Evolutionary conservation across 2,329 filamentous ascomycete species (phyloP).

Genomic region (Neonectria neomacrospora): DNA sequence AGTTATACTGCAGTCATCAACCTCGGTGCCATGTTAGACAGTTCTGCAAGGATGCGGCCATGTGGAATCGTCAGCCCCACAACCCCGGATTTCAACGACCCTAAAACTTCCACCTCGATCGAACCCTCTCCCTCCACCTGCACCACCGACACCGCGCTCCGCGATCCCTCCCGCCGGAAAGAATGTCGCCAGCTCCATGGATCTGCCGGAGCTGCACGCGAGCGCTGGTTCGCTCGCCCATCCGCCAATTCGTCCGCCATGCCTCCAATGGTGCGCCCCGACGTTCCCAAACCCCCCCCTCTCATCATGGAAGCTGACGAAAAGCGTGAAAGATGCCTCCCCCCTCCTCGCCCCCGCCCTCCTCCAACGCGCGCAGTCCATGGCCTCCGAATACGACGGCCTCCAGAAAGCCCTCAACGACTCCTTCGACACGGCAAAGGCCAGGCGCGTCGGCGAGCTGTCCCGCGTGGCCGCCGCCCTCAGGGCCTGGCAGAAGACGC

Average conservation of each 20-base stretch:
- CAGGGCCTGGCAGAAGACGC: constrained; percentile 67
- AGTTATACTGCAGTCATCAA: neutral
- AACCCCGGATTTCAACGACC: neutral
- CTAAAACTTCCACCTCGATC: constrained; percentile 34
- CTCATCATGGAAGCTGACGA: neutral
- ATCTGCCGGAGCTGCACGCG: constrained; percentile 51
- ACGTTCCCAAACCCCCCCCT: no score
- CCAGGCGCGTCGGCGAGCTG: constrained; percentile 71
- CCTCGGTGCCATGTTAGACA: neutral
- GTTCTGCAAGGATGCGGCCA: neutral
- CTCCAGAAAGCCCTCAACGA: constrained; percentile 63
- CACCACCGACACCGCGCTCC: constrained; percentile 7
- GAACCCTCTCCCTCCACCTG: neutral
- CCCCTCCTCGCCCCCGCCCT: constrained; percentile 62
- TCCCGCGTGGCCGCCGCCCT: constrained; percentile 67
- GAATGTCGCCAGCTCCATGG: constrained; percentile 51
- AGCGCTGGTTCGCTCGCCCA: constrained; percentile 41
- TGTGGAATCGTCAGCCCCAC: neutral
- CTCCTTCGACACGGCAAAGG: constrained; percentile 66
- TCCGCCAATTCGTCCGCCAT: constrained; percentile 47
- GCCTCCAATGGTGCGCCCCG: constrained; percentile 46
- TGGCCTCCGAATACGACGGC: constrained; percentile 67
- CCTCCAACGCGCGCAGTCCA: constrained; percentile 67
- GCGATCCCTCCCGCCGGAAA: constrained; percentile 1
- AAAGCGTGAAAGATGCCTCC: constrained; percentile 40